These are phyloP conservation scores for Chenopodium formosanum DNA, from an alignment of 148 eudicot species.

Conservation along the genomic window DNA sequence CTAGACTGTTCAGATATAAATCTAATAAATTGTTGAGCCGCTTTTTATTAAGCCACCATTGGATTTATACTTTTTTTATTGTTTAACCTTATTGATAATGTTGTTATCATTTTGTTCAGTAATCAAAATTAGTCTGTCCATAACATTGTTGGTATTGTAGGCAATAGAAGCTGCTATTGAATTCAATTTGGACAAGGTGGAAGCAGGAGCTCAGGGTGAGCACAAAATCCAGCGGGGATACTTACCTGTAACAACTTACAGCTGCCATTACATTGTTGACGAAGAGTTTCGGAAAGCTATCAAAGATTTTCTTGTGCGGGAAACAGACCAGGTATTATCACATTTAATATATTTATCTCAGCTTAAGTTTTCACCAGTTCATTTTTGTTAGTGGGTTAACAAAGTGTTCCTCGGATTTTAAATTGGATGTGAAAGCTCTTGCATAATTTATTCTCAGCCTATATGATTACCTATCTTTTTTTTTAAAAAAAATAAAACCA, in stretches of 20 bases:
- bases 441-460: not conserved
- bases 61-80: not conserved
- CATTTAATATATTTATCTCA: not conserved
- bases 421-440: not conserved
- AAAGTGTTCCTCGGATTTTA: not conserved
- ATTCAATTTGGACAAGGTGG: slow-evolving; percentile 79
- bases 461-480: not conserved
- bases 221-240: slow-evolving; percentile 97
- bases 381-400: not conserved
- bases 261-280: slow-evolving; percentile 80
- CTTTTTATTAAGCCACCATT: not conserved
- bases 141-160: slow-evolving; percentile 34
- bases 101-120: not conserved
- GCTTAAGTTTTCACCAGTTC: too few relatives aligned
- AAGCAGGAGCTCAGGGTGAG: slow-evolving; percentile 99
- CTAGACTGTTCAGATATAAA: too few relatives aligned
- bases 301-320: slow-evolving; percentile 67
- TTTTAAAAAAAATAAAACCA: not conserved
- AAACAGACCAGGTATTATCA: slow-evolving; percentile 66
- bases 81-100: not conserved
- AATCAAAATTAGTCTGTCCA: not conserved
- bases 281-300: slow-evolving; percentile 68
- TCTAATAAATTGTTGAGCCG: too few relatives aligned
- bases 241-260: slow-evolving; percentile 83
- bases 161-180: slow-evolving; percentile 99